Conservation (phyloP, 2,329 filamentous ascomycete species). For the Fusarium sp. region DNA sequence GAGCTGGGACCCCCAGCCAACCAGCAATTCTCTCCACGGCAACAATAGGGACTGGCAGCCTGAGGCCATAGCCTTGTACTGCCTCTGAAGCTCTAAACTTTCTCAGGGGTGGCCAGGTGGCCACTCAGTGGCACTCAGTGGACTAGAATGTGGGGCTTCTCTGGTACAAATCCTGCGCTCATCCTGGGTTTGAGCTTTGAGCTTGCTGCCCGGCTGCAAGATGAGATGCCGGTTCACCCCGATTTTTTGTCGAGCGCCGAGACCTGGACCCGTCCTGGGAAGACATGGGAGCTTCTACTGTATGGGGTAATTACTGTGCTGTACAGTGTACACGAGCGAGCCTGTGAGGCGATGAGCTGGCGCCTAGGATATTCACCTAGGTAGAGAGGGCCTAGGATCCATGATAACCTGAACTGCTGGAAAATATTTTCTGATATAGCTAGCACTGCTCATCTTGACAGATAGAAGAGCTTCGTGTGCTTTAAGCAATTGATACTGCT, state of each 20-base stretch:
- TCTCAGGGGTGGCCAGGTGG: conserved; percentile 43
- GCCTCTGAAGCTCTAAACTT: conserved; percentile 26
- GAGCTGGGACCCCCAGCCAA: conserved; percentile 50
- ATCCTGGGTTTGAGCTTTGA: conserved; percentile 22
- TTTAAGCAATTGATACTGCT: not conserved
- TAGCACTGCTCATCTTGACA: not conserved
- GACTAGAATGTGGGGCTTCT: conserved; percentile 30
- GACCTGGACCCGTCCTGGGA: conserved; percentile 47
- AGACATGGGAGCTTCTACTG: conserved; percentile 37
- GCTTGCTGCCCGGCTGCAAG: conserved; percentile 46
- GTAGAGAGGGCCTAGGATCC: conserved; percentile 6
- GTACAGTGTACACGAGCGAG: not conserved
- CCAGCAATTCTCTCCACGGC: conserved; percentile 50
- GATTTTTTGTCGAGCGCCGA: conserved; percentile 52
- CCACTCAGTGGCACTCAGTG: conserved; percentile 40
- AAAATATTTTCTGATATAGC: conserved; percentile 26
- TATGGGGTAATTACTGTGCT: conserved; percentile 40
- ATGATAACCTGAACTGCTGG: conserved; percentile 14
- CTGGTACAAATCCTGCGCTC: conserved; percentile 40
- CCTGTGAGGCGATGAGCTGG: conserved; percentile 26
- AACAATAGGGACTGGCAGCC: conserved; percentile 53
- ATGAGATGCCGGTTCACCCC: conserved; percentile 55
- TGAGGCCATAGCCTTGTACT: conserved; percentile 50
- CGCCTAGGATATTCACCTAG: not conserved
- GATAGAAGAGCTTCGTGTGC: not conserved